Evolutionary conservation across 2,329 filamentous ascomycete species (phyloP).

Genomic region (Periconia sp.): DNA sequence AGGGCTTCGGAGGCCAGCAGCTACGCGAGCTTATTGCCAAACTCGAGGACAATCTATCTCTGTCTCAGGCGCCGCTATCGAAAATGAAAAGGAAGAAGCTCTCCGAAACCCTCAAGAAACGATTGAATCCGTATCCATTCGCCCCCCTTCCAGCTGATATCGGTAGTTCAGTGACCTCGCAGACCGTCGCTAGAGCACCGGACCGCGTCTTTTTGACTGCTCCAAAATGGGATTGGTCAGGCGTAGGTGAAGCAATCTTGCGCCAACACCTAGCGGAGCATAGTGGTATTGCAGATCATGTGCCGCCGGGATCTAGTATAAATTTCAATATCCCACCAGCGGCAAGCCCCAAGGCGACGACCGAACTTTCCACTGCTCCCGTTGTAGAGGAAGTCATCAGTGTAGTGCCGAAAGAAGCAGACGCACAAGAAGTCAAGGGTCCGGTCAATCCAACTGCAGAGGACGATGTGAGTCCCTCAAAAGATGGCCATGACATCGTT

Average conservation of each 20-base stretch:
- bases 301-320: slow-evolving; percentile 48
- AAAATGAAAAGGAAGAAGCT: slow-evolving; percentile 58
- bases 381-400: slow-evolving; percentile 9
- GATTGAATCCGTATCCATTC: slow-evolving; percentile 60
- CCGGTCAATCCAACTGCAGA: slow-evolving; percentile 1
- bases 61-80: slow-evolving; percentile 57
- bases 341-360: slow-evolving; percentile 25
- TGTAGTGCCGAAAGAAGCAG: slow-evolving; percentile 11
- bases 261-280: slow-evolving; percentile 52
- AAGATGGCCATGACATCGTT: slow-evolving; percentile 20
- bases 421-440: slow-evolving; percentile 10
- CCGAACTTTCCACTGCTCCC: slow-evolving; percentile 10
- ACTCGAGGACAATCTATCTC: slow-evolving; percentile 62
- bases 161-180: slow-evolving; percentile 22
- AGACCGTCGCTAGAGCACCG: slow-evolving; percentile 31
- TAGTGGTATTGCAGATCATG: slow-evolving; percentile 32
- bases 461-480: neutral
- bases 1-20: slow-evolving; percentile 45
- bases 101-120: slow-evolving; percentile 58
- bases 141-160: slow-evolving; percentile 45
- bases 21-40: slow-evolving; percentile 52
- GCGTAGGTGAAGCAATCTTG: slow-evolving; percentile 56
- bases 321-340: slow-evolving; percentile 48
- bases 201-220: slow-evolving; percentile 44
- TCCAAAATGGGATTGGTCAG: slow-evolving; percentile 53